Evolutionary conservation across 2,329 filamentous ascomycete species (phyloP).

Genomic region (Diaporthe amygdali): DNA sequence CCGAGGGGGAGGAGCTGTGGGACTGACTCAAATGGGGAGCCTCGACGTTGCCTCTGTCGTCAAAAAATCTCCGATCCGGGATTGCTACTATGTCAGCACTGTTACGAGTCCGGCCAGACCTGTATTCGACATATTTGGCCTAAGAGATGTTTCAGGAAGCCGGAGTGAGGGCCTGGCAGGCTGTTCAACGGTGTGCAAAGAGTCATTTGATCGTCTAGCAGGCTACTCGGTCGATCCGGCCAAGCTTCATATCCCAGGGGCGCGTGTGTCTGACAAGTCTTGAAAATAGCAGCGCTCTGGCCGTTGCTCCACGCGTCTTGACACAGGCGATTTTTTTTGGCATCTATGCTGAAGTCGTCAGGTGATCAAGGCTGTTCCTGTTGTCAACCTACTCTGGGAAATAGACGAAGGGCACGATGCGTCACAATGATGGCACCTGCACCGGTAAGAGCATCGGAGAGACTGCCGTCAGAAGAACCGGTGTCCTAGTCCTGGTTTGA

Average conservation of each 20-base stretch:
- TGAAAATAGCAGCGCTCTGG: not conserved
- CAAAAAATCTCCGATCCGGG: conserved; percentile 1
- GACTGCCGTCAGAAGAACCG: not conserved
- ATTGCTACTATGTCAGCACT: not conserved
- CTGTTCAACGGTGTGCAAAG: not conserved
- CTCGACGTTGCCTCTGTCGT: not conserved
- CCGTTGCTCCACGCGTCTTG: not conserved
- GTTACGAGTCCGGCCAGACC: not conserved
- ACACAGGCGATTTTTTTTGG: not conserved
- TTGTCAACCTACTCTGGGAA: not conserved
- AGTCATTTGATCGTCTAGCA: not conserved
- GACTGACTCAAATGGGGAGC: conserved; percentile 4
- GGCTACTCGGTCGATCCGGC: not conserved
- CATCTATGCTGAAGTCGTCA: not conserved
- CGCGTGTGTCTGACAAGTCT: not conserved
- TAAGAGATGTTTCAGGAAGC: conserved; percentile 1
- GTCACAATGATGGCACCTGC: not conserved
- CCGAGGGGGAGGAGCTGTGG: not conserved
- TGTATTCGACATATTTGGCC: not conserved
- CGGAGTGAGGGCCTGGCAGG: not conserved
- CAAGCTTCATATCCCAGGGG: not conserved
- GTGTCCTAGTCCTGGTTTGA: too few relatives aligned
- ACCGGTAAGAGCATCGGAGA: not conserved
- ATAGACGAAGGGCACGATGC: not conserved
- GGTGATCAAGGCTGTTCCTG: not conserved